phyloP scores from a whole-genome alignment of 257 asterid genomes.

The Primulina tabacum region DNA sequence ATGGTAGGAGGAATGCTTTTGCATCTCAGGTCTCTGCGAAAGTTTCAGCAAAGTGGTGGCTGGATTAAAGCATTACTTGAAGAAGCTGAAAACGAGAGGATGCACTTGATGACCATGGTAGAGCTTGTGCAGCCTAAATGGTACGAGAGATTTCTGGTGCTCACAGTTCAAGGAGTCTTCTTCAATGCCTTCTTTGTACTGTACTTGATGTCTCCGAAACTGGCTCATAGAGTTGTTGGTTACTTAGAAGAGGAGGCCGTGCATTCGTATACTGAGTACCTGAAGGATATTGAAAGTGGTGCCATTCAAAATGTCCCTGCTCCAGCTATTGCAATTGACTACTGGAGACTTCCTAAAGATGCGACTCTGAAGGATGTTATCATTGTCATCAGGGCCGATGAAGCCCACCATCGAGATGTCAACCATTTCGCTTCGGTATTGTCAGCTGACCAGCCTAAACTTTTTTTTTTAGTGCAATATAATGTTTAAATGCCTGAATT shows the following conservation, averaged over 20 bases:
- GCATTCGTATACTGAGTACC: constrained; percentile 75
- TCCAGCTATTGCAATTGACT: constrained; percentile 90
- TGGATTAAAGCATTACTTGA: constrained; percentile 95
- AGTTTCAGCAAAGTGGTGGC: constrained; percentile 87
- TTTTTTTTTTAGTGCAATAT: neutral
- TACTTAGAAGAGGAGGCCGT: constrained; percentile 93
- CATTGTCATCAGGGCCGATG: constrained; percentile 84
- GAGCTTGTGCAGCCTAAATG: constrained; percentile 89
- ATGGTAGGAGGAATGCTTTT: constrained; percentile 91
- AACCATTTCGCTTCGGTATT: constrained; percentile 96
- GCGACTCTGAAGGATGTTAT: constrained; percentile 78
- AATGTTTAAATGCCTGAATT: neutral
- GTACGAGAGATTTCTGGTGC: constrained; percentile 82
- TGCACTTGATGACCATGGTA: constrained; percentile 96
- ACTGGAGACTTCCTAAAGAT: constrained; percentile 81
- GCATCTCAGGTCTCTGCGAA: constrained; percentile 82
- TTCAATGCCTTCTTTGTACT: constrained; percentile 79
- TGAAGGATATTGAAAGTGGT: constrained; percentile 75
- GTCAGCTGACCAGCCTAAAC: constrained; percentile 17
- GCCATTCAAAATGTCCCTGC: constrained; percentile 64
- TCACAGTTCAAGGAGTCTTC: constrained; percentile 80
- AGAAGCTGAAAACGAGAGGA: constrained; percentile 97
- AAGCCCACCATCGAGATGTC: constrained; percentile 97
- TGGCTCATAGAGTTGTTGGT: constrained; percentile 94
- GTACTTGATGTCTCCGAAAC: constrained; percentile 66